These are phyloP conservation scores for Diaporthe batatas DNA, from an alignment of 2,329 filamentous ascomycete genomes.

Conservation along the genomic window DNA sequence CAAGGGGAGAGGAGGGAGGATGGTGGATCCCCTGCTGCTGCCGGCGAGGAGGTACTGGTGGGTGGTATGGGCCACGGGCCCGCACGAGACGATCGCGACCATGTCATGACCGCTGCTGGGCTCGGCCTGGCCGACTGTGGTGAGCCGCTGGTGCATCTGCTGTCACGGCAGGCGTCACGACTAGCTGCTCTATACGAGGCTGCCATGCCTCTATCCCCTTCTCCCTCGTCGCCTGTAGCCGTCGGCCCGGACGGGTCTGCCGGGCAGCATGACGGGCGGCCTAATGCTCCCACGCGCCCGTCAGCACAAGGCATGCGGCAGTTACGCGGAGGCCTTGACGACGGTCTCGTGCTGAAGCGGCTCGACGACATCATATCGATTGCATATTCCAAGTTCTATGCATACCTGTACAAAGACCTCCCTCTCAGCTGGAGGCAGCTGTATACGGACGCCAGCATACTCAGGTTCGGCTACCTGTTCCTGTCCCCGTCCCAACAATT, in stretches of 20 bases:
- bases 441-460: slow-evolving; percentile 78
- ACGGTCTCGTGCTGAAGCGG: slow-evolving; percentile 52
- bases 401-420: slow-evolving; percentile 76
- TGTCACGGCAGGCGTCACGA: slow-evolving; percentile 44
- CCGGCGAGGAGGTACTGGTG: not conserved
- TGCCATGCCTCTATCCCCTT: not conserved
- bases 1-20: not conserved
- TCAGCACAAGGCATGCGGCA: slow-evolving; percentile 1
- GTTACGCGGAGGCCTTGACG: not conserved
- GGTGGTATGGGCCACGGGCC: not conserved
- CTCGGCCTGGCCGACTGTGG: slow-evolving; percentile 42
- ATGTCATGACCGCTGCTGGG: not conserved
- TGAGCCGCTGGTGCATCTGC: slow-evolving; percentile 44
- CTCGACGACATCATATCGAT: slow-evolving; percentile 70
- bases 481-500: slow-evolving; percentile 41
- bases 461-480: slow-evolving; percentile 64
- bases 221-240: slow-evolving; percentile 15
- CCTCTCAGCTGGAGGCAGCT: slow-evolving; percentile 77
- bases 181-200: slow-evolving; percentile 37
- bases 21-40: not conserved
- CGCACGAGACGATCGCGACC: not conserved
- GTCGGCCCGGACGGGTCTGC: slow-evolving; percentile 14
- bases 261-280: not conserved
- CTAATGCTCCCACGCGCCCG: slow-evolving; percentile 8
- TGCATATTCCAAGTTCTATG: slow-evolving; percentile 76